Evolutionary conservation across 139 green algal species (phyloP), one percentile per base, ranked within the genome.

Genomic region (Chlorella sp.): DNA sequence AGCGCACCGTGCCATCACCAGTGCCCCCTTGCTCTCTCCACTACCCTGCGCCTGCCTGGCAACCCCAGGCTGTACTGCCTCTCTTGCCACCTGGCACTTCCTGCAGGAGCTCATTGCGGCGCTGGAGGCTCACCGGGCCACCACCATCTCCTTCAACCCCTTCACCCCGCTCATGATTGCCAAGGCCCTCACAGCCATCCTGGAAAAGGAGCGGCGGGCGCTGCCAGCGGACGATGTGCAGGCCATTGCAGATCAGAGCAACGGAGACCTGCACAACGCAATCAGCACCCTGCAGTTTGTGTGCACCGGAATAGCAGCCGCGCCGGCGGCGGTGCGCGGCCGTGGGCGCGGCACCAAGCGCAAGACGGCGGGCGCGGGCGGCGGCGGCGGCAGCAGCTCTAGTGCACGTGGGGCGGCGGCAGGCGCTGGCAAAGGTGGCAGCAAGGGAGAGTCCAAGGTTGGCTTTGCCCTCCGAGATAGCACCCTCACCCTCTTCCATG

Each of bases 401-500:
- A 57, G 53, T 21, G 64, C 42, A 26, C 30, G 48, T 12, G 21
- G 36, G 2, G 26, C 5, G 57, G 28, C 2, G 57, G n/a, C 69
- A 42, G 68, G 85, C 28, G 42, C 0, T 26, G 69, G 30, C 42
- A 28, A 28, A 82, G 48, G 53, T 28, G 34, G 37, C 36, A 5
- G 78, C 53, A 22, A 40, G 1, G 39, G 69, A 7, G 39, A 75
- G 3, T 15, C 39, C 42, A 32, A 21, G 12, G 28, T 88, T 69
- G 71, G 36, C 19, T 80, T 71, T 60, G 69, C 90, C 9, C 42
- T 85, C 16, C 81, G 92, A 0, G 96, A 98, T 85, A 87, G 92
- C 85, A 90, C 91, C 0, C 91, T 98, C 3, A 81, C 88, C 37
- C 79, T 96, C 3, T 97, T 97, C 87, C 96, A 98, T 82, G 96